Percentiles rank a stretch among this genome's conserved stretches.
phyloP scores from a whole-genome alignment of 305 asterid species.

The Solanum chacoense region DNA sequence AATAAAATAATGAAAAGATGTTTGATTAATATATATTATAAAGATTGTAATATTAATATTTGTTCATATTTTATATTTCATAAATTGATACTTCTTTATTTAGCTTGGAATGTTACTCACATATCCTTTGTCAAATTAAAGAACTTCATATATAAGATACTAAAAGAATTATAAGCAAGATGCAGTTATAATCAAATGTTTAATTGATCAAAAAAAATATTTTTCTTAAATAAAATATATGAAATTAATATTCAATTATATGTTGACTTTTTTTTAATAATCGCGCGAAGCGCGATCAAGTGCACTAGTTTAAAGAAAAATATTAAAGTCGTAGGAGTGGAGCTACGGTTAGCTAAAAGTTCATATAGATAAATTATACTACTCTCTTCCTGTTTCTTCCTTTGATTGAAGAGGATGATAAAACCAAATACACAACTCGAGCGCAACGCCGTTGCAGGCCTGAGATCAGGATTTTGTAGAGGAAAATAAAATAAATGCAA shows the following conservation, averaged over 20 bases:
- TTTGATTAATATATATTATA: too few relatives aligned
- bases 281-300: too few relatives aligned
- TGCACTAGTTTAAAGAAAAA: neutral
- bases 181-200: too few relatives aligned
- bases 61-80: too few relatives aligned
- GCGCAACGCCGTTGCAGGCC: neutral
- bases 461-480: neutral
- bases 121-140: neutral
- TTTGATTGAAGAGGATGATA: neutral
- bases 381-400: neutral
- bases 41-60: too few relatives aligned
- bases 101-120: neutral
- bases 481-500: neutral
- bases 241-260: too few relatives aligned
- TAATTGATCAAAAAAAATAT: too few relatives aligned
- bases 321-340: neutral
- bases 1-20: too few relatives aligned
- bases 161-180: neutral
- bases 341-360: neutral
- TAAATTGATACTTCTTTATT: too few relatives aligned
- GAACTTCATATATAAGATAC: neutral
- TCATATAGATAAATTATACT: neutral
- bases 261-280: too few relatives aligned
- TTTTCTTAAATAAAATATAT: too few relatives aligned
- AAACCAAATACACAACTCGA: neutral